Evolutionary conservation across 1,284 basidiomycete species (phyloP), one percentile per base, ranked within the genome.

Genomic region (Cryptococcus sp.): DNA sequence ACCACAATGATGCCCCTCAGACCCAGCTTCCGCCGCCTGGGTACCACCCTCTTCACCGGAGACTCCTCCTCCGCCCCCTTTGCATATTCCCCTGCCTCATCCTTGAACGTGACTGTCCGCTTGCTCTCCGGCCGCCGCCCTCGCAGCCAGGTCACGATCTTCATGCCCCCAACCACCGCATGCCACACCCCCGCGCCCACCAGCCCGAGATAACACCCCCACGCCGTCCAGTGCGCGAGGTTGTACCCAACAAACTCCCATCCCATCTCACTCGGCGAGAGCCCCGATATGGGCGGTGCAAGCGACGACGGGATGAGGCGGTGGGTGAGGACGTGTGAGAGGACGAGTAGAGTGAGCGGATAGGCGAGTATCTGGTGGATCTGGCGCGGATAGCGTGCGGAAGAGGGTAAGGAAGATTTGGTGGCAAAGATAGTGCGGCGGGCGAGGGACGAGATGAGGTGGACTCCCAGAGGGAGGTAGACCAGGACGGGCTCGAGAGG

Each of bases 211-310:
- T 72, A 73, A 7, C 37, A 33, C 9, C 20, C 57, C 58, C 47
- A 58, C 49, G 48, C 38, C 1, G 37, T 28, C 4, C 15, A 56
- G 53, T 58, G 67, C 58, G 59, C 62, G 20, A 73, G 46, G 5
- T 67, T 66, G 61, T 71, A 71, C 1, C 66, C 69, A 9, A 71
- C 72, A 54, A 71, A 76, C 40, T 74, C 70, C 59, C 69, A 75
- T 4, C 66, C 69, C 4, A 76, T 60, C 53, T 77, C 75, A 16
- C 59, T 58, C 11, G 74, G 74, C 0, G 64, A 66, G 1, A 76
- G 61, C 2, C 50, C 43, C 7, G 52, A 55, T 20, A 75, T 73
- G 6, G 73, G 68, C 28, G 68, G 54, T 5, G 28, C 15, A 8
- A 63, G 40, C 2, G 50, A 55, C 5, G 66, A 57, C 23, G 74